phyloP scores from a whole-genome alignment of 495 filamentous ascomycete genomes.

The Xylaria bambusicola region DNA sequence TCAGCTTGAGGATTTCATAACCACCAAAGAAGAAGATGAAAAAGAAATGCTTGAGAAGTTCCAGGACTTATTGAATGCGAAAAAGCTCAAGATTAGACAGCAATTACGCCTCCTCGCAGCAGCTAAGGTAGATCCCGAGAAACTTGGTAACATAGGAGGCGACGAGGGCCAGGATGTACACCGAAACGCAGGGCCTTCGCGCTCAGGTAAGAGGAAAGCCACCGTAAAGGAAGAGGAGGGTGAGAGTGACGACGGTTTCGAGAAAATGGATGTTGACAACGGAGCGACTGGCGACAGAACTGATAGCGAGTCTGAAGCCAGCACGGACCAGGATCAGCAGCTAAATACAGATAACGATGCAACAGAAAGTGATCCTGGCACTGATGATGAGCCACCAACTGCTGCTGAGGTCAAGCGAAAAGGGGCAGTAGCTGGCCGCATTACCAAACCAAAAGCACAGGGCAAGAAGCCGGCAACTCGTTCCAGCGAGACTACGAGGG shows the following conservation, averaged over 20 bases:
- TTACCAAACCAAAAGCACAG: conserved; percentile 23
- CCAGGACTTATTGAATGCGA: conserved; percentile 72
- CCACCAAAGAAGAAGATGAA: conserved; percentile 68
- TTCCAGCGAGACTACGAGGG: conserved; percentile 19
- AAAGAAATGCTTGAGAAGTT: conserved; percentile 71
- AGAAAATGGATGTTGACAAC: conserved; percentile 62
- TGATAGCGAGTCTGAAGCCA: background rate
- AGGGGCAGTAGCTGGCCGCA: background rate
- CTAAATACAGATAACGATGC: conserved; percentile 44
- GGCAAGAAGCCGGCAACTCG: conserved; percentile 19
- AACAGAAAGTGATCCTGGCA: conserved; percentile 46
- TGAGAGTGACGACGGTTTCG: conserved; percentile 50
- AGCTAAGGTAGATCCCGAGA: conserved; percentile 57
- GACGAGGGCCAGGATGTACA: conserved; percentile 19
- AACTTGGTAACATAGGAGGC: conserved; percentile 26
- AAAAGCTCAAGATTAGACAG: conserved; percentile 88
- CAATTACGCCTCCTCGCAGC: conserved; percentile 69
- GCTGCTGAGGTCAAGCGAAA: conserved; percentile 23
- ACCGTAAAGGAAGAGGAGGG: conserved; percentile 41
- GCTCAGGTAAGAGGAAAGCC: conserved; percentile 54
- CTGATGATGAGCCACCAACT: conserved; percentile 43
- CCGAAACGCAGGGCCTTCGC: conserved; percentile 34
- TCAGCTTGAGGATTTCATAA: conserved; percentile 65
- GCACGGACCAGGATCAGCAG: conserved; percentile 30
- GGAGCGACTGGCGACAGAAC: background rate